phyloP scores from a whole-genome alignment of 257 asterid species.

The Scutellaria galericulata region DNA sequence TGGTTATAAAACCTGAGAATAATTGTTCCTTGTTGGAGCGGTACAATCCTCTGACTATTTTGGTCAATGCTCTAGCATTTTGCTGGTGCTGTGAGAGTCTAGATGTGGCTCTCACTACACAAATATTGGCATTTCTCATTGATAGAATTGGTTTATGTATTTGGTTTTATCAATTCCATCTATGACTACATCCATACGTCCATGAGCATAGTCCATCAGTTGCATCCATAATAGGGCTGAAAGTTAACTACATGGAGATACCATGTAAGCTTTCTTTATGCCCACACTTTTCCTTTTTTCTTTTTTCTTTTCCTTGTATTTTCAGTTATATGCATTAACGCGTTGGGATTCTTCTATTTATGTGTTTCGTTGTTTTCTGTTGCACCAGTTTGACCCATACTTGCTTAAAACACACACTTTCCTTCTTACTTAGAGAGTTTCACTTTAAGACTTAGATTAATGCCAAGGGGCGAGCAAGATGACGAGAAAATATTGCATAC shows the following conservation, averaged over 20 bases:
- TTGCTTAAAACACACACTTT: conserved; percentile 1
- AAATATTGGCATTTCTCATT: background rate
- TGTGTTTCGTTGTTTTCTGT: background rate
- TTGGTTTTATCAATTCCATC: conserved; percentile 9
- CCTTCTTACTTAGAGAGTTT: too few relatives aligned
- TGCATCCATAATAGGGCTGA: background rate
- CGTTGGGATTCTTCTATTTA: background rate
- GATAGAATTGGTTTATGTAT: background rate
- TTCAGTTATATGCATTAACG: background rate
- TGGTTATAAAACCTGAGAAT: conserved; percentile 1
- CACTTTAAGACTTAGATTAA: too few relatives aligned
- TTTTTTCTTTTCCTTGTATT: background rate
- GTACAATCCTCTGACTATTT: too few relatives aligned
- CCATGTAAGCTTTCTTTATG: background rate
- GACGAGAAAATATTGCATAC: background rate
- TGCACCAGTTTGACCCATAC: background rate
- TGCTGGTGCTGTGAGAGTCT: conserved; percentile 18
- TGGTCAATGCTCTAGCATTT: background rate
- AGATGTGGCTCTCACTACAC: conserved; percentile 4
- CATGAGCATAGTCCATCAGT: background rate
- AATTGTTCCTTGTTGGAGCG: background rate
- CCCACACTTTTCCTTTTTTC: background rate
- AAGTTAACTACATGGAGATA: background rate
- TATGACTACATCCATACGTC: background rate
- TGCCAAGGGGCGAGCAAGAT: too few relatives aligned